Percentiles rank a stretch among this genome's conserved stretches.
Evolutionary conservation across 768 basidiomycete species (phyloP).

Genomic region (Pleurotus cornucopiae): DNA sequence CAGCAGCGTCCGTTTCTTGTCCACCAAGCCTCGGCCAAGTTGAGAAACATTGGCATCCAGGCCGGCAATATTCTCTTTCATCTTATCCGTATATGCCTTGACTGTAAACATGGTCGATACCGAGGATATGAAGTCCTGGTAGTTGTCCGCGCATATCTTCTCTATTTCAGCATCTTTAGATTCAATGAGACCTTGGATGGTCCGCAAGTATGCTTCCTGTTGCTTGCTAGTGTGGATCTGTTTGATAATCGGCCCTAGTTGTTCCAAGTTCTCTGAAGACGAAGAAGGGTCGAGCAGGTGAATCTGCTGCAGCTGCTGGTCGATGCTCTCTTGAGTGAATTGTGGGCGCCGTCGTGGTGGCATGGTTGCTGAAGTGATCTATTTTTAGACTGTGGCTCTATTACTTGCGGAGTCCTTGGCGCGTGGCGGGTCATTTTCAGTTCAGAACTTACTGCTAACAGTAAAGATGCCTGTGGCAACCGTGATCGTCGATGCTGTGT

Average conservation of each 20-base stretch:
- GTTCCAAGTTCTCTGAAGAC: constrained; percentile 91
- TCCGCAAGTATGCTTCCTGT: constrained; percentile 86
- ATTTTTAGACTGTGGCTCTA: constrained; percentile 5
- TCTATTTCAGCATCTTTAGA: constrained; percentile 97
- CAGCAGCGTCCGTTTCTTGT: constrained; percentile 88
- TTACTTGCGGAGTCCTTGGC: neutral
- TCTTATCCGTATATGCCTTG: constrained; percentile 92
- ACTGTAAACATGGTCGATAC: constrained; percentile 96
- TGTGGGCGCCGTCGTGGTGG: constrained; percentile 71
- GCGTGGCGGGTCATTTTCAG: neutral
- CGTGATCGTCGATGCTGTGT: constrained; percentile 38
- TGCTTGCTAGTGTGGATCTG: constrained; percentile 85
- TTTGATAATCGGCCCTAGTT: constrained; percentile 92
- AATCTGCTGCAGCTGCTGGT: constrained; percentile 88
- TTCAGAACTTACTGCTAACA: too few species aligned
- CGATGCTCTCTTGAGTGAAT: constrained; percentile 81
- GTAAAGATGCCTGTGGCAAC: neutral
- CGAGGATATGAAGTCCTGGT: constrained; percentile 96
- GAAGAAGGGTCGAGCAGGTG: constrained; percentile 85
- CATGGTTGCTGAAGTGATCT: constrained; percentile 40
- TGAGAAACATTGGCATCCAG: constrained; percentile 86
- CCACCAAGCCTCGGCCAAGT: constrained; percentile 81
- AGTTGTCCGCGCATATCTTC: constrained; percentile 92
- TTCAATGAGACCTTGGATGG: constrained; percentile 82
- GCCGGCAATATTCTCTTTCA: constrained; percentile 87